These are phyloP conservation scores for Candida sanyiensis DNA, from an alignment of 805 yeast genomes.

Conservation along the genomic window DNA sequence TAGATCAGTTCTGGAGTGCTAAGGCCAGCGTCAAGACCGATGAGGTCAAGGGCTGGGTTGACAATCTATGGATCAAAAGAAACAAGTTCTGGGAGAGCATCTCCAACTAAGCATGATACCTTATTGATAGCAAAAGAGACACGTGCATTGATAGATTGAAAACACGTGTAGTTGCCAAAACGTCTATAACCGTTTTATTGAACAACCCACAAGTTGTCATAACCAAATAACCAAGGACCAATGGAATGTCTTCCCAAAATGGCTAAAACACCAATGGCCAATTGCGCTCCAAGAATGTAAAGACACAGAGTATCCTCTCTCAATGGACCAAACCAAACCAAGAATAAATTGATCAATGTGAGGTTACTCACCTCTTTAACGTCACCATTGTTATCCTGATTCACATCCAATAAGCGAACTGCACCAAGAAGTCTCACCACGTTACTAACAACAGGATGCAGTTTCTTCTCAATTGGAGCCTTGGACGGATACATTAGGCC, in stretches of 20 bases:
- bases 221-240: slow-evolving; percentile 83
- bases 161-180: no score
- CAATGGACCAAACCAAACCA: slow-evolving; percentile 88
- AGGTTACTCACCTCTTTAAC: slow-evolving; percentile 43
- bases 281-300: slow-evolving; percentile 55
- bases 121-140: background rate
- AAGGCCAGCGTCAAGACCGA: slow-evolving; percentile 57
- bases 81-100: slow-evolving; percentile 32
- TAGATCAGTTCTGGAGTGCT: slow-evolving; percentile 67
- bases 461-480: slow-evolving; percentile 36
- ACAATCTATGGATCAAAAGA: slow-evolving; percentile 48
- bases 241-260: slow-evolving; percentile 71
- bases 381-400: slow-evolving; percentile 29
- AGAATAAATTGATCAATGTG: slow-evolving; percentile 77
- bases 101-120: background rate
- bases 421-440: slow-evolving; percentile 43
- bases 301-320: slow-evolving; percentile 74
- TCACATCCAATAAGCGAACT: slow-evolving; percentile 42
- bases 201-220: slow-evolving; percentile 62
- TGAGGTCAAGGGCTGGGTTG: slow-evolving; percentile 67
- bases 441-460: slow-evolving; percentile 29
- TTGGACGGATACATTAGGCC: slow-evolving; percentile 74
- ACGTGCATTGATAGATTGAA: slow-evolving; percentile 6
- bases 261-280: slow-evolving; percentile 58
- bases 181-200: slow-evolving; percentile 17